Evolutionary conservation across 768 basidiomycete genomes (phyloP).

Genomic region (Clitopilus passeckerianus): DNA sequence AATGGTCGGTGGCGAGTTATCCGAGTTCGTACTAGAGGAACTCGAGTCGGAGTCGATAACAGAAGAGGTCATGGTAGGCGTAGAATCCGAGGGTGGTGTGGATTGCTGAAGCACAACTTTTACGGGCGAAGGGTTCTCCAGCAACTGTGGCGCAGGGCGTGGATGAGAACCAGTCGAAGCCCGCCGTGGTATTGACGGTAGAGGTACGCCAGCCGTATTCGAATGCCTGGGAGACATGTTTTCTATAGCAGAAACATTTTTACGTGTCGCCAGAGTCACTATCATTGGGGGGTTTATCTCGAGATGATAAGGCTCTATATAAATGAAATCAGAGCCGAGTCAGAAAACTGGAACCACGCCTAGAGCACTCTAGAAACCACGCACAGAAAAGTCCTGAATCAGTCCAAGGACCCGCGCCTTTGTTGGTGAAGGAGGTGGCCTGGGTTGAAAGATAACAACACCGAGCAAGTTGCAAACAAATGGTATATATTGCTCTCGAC

Average conservation of each 20-base stretch:
- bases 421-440: neutral
- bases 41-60: slow-evolving; percentile 28
- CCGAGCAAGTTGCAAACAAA: neutral
- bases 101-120: slow-evolving; percentile 21
- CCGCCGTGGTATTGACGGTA: slow-evolving; percentile 63
- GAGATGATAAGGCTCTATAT: neutral
- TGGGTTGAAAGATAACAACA: neutral
- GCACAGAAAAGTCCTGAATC: neutral
- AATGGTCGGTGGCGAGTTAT: slow-evolving; percentile 25
- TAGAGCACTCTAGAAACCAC: neutral
- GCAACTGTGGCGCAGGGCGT: slow-evolving; percentile 11
- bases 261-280: slow-evolving; percentile 33
- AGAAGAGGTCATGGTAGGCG: slow-evolving; percentile 4
- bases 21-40: slow-evolving; percentile 22
- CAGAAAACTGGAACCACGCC: neutral
- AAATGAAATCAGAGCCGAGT: neutral
- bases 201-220: slow-evolving; percentile 53
- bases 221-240: slow-evolving; percentile 30
- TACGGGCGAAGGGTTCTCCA: slow-evolving; percentile 17
- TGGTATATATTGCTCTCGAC: neutral
- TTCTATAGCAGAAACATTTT: slow-evolving; percentile 29
- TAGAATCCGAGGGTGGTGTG: slow-evolving; percentile 16
- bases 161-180: slow-evolving; percentile 23
- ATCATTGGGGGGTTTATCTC: slow-evolving; percentile 29
- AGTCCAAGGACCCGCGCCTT: neutral